Base-by-base conservation (phyloP, 441 rosid genomes). In the Kokia cookei region DNA sequence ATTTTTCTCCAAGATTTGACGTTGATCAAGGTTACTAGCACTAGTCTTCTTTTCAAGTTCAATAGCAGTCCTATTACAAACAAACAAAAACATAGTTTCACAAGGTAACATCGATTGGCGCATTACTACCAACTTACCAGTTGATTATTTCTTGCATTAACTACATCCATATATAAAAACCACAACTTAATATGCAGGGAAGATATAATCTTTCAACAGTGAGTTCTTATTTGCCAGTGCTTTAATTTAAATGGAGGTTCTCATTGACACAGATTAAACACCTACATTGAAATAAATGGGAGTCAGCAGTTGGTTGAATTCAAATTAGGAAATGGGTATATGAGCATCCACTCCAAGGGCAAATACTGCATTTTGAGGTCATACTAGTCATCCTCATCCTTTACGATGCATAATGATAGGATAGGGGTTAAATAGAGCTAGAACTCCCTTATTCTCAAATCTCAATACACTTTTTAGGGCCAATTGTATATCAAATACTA, bases 11-110 rank as follows among this genome's bases (percentile, higher is more conserved):
- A 93, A 85, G 35, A 82, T 82, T 32, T 84, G 82, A 42, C 84
- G 82, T 54, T 92, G 93, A 82, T 86, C 91, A 61, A 85, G 86
- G 59, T 94, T 91, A 71, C 87, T 85, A 3, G 84, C 89, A 29
- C 72, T 75, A 2, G 87, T 87, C 89, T 84, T 90, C 88, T 88
- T 91, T 92, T 94, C 98, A 54, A 13, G 61, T 72, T 90, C 95
- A 78, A 92, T 78, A 47, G 95, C 97, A 76, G 90, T 83, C 77
- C 98, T 94, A 77, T 29, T 26, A 65, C 75, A 77, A 15, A 6
- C 10, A 65, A 72, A 12, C 37, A 32, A 32, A 32, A 22, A 51
- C 14, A 72, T 10, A 61, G 29, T 51, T 27, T 65, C 8, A 75
- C 45, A 42, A 37, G 47, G 29, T 66, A 63, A 64, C 29, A 51